Conservation (phyloP, 306 rosid genomes). For the Purshia tridentata region DNA sequence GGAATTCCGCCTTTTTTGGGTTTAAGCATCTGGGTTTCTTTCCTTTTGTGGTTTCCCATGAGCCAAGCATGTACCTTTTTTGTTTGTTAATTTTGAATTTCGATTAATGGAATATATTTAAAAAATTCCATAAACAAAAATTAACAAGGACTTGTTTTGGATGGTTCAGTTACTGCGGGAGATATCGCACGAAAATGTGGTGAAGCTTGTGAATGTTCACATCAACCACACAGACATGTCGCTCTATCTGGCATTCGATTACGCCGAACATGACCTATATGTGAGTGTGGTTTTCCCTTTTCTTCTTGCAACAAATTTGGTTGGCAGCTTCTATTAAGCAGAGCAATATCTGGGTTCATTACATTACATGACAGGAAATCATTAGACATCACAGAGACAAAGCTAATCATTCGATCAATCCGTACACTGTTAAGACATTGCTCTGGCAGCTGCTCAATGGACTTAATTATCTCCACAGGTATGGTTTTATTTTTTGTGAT, state of each 20-base stretch:
- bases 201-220: slow-evolving; percentile 93
- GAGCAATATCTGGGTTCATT: not conserved
- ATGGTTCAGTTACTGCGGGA: slow-evolving; percentile 82
- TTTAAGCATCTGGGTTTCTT: not conserved
- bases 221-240: slow-evolving; percentile 95
- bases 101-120: not conserved
- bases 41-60: slow-evolving; percentile 11
- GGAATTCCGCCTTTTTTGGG: not conserved
- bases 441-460: slow-evolving; percentile 98
- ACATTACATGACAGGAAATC: slow-evolving; percentile 67
- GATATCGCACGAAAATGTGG: slow-evolving; percentile 87
- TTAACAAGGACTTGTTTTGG: not conserved
- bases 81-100: too few species aligned
- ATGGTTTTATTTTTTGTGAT: slow-evolving; percentile 17
- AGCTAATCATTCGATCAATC: slow-evolving; percentile 70
- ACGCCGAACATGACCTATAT: slow-evolving; percentile 93
- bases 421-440: slow-evolving; percentile 79
- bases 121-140: not conserved
- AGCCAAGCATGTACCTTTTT: not conserved
- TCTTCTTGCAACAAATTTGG: not conserved
- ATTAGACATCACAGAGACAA: slow-evolving; percentile 94
- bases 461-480: slow-evolving; percentile 91
- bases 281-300: slow-evolving; percentile 49
- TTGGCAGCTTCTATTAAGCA: not conserved
- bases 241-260: slow-evolving; percentile 89